phyloP scores from a whole-genome alignment of 345 rosid genomes.

The Erysimum cheiranthoides region DNA sequence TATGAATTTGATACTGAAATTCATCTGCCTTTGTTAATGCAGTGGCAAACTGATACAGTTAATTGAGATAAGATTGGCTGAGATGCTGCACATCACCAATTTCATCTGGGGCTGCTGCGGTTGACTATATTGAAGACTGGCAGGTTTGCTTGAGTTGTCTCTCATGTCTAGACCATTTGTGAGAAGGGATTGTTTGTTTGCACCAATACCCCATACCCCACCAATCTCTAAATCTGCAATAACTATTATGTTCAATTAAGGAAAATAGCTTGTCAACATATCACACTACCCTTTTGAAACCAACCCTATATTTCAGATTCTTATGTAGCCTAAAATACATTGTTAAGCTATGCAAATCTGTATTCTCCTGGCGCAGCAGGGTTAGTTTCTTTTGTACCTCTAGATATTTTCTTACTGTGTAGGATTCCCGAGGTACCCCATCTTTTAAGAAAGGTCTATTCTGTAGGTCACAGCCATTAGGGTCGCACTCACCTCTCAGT shows the following conservation, averaged over 20 bases:
- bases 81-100: conserved; percentile 28
- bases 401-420: conserved; percentile 64
- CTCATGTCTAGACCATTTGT: conserved; percentile 53
- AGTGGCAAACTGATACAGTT: conserved; percentile 64
- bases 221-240: conserved; percentile 58
- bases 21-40: conserved; percentile 50
- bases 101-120: conserved; percentile 50
- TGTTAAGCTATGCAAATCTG: conserved; percentile 51
- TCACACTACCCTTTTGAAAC: conserved; percentile 23
- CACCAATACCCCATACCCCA: conserved; percentile 42
- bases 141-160: conserved; percentile 64
- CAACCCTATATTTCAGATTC: conserved; percentile 6
- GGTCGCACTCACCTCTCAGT: conserved; percentile 52
- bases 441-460: conserved; percentile 7
- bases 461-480: conserved; percentile 17
- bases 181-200: conserved; percentile 48
- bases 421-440: conserved; percentile 57
- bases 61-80: conserved; percentile 29
- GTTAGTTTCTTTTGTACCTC: conserved; percentile 78
- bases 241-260: conserved; percentile 22
- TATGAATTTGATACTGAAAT: conserved; percentile 35
- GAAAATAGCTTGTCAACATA: conserved; percentile 26
- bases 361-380: conserved; percentile 55
- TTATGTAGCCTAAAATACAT: neutral
- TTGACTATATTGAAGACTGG: conserved; percentile 70